A percentile compares a stretch with the other conserved stretches of the same genome.
phyloP scores from a whole-genome alignment of 2,329 filamentous ascomycete species.

The Fusarium ramigenum region DNA sequence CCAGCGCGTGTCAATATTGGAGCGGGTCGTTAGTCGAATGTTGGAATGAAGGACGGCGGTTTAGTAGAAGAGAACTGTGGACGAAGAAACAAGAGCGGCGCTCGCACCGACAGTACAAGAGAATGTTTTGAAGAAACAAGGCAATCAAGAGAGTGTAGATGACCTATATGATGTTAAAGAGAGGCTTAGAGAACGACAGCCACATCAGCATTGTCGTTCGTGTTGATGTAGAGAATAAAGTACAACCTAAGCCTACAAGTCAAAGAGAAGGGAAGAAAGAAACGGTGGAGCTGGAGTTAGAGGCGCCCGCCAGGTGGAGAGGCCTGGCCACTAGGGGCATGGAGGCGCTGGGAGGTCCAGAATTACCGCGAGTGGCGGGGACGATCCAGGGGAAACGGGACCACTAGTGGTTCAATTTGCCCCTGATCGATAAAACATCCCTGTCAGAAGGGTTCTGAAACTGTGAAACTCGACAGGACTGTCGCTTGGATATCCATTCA shows the following conservation, averaged over 20 bases:
- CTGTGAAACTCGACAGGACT: conserved; percentile 29
- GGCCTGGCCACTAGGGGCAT: neutral
- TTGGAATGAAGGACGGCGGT: conserved; percentile 18
- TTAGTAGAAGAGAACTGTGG: neutral
- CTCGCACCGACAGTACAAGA: conserved; percentile 30
- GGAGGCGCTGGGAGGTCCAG: conserved; percentile 10
- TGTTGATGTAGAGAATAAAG: conserved; percentile 8
- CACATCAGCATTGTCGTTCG: conserved; percentile 5
- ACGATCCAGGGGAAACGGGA: conserved; percentile 29
- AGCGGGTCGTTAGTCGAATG: conserved; percentile 4
- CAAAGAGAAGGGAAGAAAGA: conserved; percentile 9
- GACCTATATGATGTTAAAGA: conserved; percentile 5
- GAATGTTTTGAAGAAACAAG: conserved; percentile 2
- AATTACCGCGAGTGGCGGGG: conserved; percentile 25
- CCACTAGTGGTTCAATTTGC: conserved; percentile 35
- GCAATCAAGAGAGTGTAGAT: conserved; percentile 14
- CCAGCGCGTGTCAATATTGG: neutral
- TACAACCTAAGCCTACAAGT: conserved; percentile 1
- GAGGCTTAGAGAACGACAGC: conserved; percentile 25
- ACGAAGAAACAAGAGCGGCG: conserved; percentile 15
- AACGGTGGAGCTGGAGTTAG: neutral
- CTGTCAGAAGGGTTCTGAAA: conserved; percentile 34
- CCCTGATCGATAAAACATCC: conserved; percentile 18
- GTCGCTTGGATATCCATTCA: conserved; percentile 2
- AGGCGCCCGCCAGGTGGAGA: neutral